phyloP scores from a whole-genome alignment of 768 basidiomycete species.

The Lentinula raphanica region DNA sequence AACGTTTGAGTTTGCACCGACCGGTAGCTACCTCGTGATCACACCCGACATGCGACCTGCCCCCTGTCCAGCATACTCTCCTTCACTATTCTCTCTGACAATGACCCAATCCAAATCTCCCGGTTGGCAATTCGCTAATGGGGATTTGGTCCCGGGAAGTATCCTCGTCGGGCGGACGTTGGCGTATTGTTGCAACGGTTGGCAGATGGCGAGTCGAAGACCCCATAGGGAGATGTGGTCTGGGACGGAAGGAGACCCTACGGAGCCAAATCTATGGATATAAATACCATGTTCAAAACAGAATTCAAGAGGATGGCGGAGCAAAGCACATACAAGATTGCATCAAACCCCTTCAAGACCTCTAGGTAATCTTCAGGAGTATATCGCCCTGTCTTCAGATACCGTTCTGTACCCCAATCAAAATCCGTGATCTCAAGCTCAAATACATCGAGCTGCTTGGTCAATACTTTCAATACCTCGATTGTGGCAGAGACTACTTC shows the following conservation, averaged over 20 bases:
- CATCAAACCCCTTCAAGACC: constrained; percentile 35
- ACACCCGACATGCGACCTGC: constrained; percentile 28
- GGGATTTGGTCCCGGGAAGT: constrained; percentile 41
- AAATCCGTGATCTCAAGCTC: constrained; percentile 38
- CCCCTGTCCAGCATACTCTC: constrained; percentile 49
- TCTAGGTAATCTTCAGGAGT: constrained; percentile 39
- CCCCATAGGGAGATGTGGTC: constrained; percentile 58
- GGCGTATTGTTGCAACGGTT: constrained; percentile 47
- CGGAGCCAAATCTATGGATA: constrained; percentile 16
- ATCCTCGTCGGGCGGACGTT: constrained; percentile 46
- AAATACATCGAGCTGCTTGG: constrained; percentile 37
- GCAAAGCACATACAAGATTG: constrained; percentile 23
- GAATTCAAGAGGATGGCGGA: neutral
- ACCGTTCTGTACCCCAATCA: constrained; percentile 44
- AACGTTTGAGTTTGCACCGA: neutral
- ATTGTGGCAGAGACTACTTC: constrained; percentile 48
- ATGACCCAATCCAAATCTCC: constrained; percentile 46
- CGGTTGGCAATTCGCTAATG: constrained; percentile 38
- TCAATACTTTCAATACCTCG: constrained; percentile 39
- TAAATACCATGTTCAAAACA: too few species aligned
- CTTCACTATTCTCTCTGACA: constrained; percentile 53
- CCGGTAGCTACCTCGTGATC: constrained; percentile 21
- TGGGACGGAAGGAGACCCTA: constrained; percentile 46
- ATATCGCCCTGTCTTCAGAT: constrained; percentile 42
- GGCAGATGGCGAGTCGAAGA: constrained; percentile 44